Evolutionary conservation across 352 stramenopile genomes (phyloP).

Genomic region (Pythium rhizo-oryzae): DNA sequence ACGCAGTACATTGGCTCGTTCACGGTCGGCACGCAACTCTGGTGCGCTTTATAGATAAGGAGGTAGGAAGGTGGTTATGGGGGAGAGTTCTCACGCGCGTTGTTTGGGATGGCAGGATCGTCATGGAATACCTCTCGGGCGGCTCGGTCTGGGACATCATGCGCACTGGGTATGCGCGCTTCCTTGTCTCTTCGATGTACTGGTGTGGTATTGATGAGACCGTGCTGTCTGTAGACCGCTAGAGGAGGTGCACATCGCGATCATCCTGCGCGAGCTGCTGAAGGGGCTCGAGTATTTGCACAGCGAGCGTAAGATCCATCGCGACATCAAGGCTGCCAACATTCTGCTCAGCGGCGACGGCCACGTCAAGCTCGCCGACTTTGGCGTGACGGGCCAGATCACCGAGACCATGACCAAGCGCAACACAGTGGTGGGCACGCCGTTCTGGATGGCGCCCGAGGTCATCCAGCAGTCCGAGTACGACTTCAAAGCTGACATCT

Average conservation of each 20-base stretch:
- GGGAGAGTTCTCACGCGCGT: not conserved
- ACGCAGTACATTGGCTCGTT: slow-evolving; percentile 91
- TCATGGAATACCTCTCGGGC: slow-evolving; percentile 94
- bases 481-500: slow-evolving; percentile 83
- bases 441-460: slow-evolving; percentile 93
- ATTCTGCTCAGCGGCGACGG: slow-evolving; percentile 79
- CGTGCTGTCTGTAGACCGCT: slow-evolving; percentile 45
- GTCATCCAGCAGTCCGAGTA: slow-evolving; percentile 90
- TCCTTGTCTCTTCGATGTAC: not conserved
- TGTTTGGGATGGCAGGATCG: slow-evolving; percentile 64
- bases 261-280: slow-evolving; percentile 81
- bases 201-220: not conserved
- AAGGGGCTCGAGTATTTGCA: slow-evolving; percentile 82
- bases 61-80: not conserved
- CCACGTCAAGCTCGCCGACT: slow-evolving; percentile 89
- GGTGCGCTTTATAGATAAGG: slow-evolving; percentile 32
- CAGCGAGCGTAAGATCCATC: slow-evolving; percentile 86
- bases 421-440: slow-evolving; percentile 90
- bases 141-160: slow-evolving; percentile 92
- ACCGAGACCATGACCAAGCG: slow-evolving; percentile 91
- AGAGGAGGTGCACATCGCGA: slow-evolving; percentile 81
- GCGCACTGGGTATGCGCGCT: slow-evolving; percentile 45
- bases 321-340: slow-evolving; percentile 85
- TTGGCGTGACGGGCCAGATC: slow-evolving; percentile 90
- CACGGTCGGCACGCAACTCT: slow-evolving; percentile 81